Evolutionary conservation across 2,329 filamentous ascomycete genomes (phyloP), one percentile per base, ranked within the genome.

Genomic region (Neopestalotiopsis clavispora): DNA sequence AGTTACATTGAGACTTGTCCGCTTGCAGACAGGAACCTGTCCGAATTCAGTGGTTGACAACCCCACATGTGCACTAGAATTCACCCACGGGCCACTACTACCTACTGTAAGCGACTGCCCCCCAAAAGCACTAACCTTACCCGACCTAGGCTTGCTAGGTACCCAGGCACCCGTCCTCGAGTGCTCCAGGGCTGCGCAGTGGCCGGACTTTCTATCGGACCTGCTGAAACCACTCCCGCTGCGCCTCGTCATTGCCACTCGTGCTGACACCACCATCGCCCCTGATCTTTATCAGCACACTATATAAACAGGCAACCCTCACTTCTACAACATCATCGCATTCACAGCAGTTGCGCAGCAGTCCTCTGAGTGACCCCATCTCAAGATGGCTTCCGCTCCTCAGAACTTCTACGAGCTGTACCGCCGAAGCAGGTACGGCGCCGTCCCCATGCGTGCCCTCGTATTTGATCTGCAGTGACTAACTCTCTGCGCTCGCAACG

Each of bases 331-430:
- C 70, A 67, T 34, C 68, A 62, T 56, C 58, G 13, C n/a, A 42
- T 56, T 62, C 61, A n/a, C 17, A 49, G 38, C 38, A 59, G 62
- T 34, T 34, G 52, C 65, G 34, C 32, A 52, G 62, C 69, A 63
- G 40, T 40, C 42, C 56, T n/a, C 20, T 32, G 42, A 60, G 32
- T 14, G 23, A 59, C 45, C 6, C 23, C 56, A 67, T 56, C 61
- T 69, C 75, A 76, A 74, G 67, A 79, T 79, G 77, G 77, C 77
- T 82, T 81, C 84, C 62, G 82, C 80, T 71, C 81, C 80, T 71
- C 86, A 89, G 80, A 87, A 87, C 42, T 91, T 88, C 85, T 99
- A 98, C 83, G 96, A 99, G 89, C 91, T 99, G 78, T 99, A 99
- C 83, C 94, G 96, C 77, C 92, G 95, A 85, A 97, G 94, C 90